phyloP scores from a whole-genome alignment of 495 filamentous ascomycete genomes.

The Hyaloscypha hepaticicola region DNA sequence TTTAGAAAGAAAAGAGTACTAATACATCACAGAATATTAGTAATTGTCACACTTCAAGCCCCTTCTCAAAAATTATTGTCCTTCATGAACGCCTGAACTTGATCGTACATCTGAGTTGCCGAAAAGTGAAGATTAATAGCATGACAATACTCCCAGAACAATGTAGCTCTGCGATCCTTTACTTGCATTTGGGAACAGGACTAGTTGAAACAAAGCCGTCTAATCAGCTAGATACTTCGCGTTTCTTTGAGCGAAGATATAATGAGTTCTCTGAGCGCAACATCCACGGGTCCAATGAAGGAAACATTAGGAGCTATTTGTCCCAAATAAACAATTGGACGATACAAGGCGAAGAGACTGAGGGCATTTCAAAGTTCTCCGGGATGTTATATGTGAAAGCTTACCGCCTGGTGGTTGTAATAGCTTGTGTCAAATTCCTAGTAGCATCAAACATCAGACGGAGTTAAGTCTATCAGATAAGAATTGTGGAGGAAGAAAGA shows the following conservation, averaged over 20 bases:
- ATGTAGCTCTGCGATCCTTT: neutral
- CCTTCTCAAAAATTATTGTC: neutral
- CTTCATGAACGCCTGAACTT: neutral
- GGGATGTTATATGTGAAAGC: too few species aligned
- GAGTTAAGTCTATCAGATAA: too few species aligned
- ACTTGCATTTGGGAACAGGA: neutral
- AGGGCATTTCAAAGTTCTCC: too few species aligned
- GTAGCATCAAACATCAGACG: too few species aligned
- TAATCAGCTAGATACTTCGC: neutral
- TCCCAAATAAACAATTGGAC: too few species aligned
- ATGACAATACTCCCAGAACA: conserved; percentile 1
- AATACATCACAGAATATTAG: neutral
- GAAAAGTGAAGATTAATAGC: conserved; percentile 6
- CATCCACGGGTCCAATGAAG: neutral
- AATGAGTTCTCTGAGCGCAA: neutral
- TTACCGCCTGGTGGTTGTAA: too few species aligned
- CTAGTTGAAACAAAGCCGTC: neutral
- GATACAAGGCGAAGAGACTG: too few species aligned
- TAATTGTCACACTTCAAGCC: neutral
- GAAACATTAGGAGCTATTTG: neutral
- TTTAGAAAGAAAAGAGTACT: neutral
- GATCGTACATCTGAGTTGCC: conserved; percentile 1
- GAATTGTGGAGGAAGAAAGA: too few species aligned
- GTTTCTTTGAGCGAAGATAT: neutral
- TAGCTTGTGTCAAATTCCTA: too few species aligned